A percentile compares a stretch with the other conserved stretches of the same genome.
These are phyloP conservation scores for Trematosphaeria pertusa DNA, from an alignment of 2,329 filamentous ascomycete genomes.

Conservation along the genomic window DNA sequence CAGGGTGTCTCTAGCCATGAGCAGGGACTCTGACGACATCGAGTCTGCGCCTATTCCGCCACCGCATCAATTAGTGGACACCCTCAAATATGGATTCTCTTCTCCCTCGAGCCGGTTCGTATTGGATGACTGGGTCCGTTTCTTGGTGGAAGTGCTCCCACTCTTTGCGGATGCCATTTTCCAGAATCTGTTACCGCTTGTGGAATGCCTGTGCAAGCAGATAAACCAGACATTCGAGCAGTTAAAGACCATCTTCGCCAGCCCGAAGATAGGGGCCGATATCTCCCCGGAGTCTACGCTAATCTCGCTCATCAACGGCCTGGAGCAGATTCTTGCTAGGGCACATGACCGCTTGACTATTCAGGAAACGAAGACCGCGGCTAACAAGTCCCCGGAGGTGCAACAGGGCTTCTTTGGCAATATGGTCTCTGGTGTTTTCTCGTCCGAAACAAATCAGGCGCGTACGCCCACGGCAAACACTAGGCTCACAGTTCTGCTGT, in stretches of 20 bases:
- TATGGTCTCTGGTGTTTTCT: constrained; percentile 91
- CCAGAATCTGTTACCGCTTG: constrained; percentile 86
- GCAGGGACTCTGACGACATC: constrained; percentile 38
- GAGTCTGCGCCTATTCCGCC: constrained; percentile 52
- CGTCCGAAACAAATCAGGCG: constrained; percentile 76
- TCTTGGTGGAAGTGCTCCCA: constrained; percentile 82
- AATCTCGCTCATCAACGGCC: constrained; percentile 86
- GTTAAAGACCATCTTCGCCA: constrained; percentile 69
- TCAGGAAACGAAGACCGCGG: constrained; percentile 74
- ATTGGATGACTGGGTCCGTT: constrained; percentile 89
- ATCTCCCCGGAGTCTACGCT: constrained; percentile 71
- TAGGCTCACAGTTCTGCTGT: constrained; percentile 89
- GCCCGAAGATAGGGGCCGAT: constrained; percentile 34
- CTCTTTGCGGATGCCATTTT: constrained; percentile 86
- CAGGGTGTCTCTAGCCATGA: constrained; percentile 38
- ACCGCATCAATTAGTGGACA: constrained; percentile 79
- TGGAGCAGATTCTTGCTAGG: constrained; percentile 87
- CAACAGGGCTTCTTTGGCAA: constrained; percentile 90
- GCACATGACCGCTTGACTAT: constrained; percentile 82
- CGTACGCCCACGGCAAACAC: constrained; percentile 90
- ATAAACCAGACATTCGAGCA: constrained; percentile 75
- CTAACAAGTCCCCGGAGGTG: constrained; percentile 80
- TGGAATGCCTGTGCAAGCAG: constrained; percentile 85
- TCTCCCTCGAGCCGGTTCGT: constrained; percentile 76
- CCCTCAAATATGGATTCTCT: constrained; percentile 80